Evolutionary conservation across 2,329 filamentous ascomycete species (phyloP), one percentile per base, ranked within the genome.

Genomic region (Chrysoporthe austroafricana): DNA sequence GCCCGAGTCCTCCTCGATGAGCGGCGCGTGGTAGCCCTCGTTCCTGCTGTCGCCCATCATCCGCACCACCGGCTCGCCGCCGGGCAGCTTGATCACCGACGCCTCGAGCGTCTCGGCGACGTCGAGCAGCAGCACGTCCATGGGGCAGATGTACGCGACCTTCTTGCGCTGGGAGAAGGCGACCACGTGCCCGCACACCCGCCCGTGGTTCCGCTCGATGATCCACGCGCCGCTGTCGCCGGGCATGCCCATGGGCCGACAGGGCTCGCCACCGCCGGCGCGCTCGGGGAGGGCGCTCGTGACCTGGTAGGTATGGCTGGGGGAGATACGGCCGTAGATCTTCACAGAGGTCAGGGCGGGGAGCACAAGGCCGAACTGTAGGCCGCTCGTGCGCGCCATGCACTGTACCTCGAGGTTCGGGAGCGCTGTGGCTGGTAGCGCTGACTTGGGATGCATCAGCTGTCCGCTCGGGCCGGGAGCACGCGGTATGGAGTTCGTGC

Each of bases 141-240:
- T 98, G 0, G 95, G 95, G 70, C 93, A 96, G 70, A 98, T 96
- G 77, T 97, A 98, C 0, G 94, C 94, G 5, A 93, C 90, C 54
- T 88, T 88, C 75, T 92, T 95, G 70, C 90, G 88, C 70, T 89
- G 87, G 72, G 91, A 95, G 89, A 91, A 97, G 0, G 95, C 95
- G 14, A 98, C 84, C 0, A 98, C 92, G 74, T 97, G 95, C 0
- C 95, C 95, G 73, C 93, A 96, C 3, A 97, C 88, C 48, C 89
- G 87, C 1, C 93, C 93, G n/a, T 89, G 84, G 6, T 86, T 85
- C 67, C 92, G 90, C 73, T 95, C 92, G 18, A 97, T 89, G 4
- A 98, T 88, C 95, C 95, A 98, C 0, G 95, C 95, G 4, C 95
- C 95, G 7, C 91, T 95, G 77, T 98, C 95, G 21, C 95, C 95